phyloP scores from a whole-genome alignment of 257 asterid species.

The Fraxinus pennsylvanica region DNA sequence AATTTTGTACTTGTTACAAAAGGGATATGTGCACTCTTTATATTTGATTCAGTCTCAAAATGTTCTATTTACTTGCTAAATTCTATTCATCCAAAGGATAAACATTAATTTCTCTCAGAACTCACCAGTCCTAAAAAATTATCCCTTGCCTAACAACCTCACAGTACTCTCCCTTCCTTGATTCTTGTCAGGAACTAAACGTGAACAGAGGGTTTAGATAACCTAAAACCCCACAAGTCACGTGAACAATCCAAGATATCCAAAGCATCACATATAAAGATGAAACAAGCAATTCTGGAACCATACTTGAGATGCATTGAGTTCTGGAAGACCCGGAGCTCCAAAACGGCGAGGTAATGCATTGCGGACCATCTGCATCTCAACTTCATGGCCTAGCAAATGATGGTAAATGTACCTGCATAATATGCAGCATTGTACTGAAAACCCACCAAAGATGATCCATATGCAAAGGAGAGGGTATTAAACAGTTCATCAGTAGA shows the following conservation, averaged over 20 bases:
- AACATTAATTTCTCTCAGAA: neutral
- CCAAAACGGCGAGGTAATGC: conserved; percentile 97
- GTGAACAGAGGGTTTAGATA: conserved; percentile 13
- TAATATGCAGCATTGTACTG: conserved; percentile 14
- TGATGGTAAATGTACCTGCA: conserved; percentile 96
- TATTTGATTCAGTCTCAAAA: too few relatives aligned
- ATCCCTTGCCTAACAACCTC: neutral
- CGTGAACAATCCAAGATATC: conserved; percentile 7
- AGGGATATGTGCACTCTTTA: neutral
- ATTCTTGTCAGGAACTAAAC: conserved; percentile 9
- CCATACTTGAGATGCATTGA: conserved; percentile 94
- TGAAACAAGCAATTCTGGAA: conserved; percentile 7
- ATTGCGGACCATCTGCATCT: conserved; percentile 97
- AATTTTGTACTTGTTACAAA: neutral
- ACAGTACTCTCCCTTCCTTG: conserved; percentile 7
- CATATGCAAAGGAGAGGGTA: conserved; percentile 3
- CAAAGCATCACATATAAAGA: conserved; percentile 9
- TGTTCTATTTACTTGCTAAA: neutral
- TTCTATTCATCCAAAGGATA: neutral
- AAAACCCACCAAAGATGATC: neutral
- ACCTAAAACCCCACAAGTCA: conserved; percentile 2
- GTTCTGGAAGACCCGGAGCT: conserved; percentile 98
- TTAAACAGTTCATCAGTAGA: neutral
- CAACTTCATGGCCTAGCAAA: conserved; percentile 96
- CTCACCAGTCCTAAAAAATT: conserved; percentile 1